Percentiles rank a stretch among this genome's conserved stretches.
phyloP scores from a whole-genome alignment of 169 alveolate species.

The Amoebophrya sp. region DNA sequence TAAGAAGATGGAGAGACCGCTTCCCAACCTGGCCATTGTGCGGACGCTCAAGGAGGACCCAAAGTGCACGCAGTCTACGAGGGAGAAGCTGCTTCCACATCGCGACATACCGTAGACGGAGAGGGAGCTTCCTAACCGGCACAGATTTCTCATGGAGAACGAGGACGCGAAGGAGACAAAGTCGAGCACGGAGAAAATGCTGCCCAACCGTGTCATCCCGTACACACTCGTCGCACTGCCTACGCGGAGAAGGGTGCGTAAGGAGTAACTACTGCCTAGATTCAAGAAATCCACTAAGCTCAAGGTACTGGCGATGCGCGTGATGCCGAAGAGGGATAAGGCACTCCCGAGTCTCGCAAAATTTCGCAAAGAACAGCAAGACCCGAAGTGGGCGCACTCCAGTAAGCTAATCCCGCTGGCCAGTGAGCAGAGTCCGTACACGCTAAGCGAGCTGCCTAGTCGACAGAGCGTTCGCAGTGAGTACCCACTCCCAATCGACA shows the following conservation, averaged over 20 bases:
- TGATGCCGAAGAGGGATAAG: not conserved
- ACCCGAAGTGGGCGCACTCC: conserved; percentile 2
- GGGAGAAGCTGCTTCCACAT: not conserved
- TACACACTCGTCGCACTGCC: conserved; percentile 23
- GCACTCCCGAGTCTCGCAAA: conserved; percentile 4
- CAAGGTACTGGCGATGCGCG: not conserved
- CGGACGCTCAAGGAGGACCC: not conserved
- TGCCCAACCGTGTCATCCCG: not conserved
- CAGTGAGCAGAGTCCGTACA: not conserved
- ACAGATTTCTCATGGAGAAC: not conserved
- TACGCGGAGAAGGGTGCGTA: not conserved
- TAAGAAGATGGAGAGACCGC: not conserved
- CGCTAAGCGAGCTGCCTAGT: not conserved
- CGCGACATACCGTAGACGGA: not conserved
- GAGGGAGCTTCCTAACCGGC: conserved; percentile 12
- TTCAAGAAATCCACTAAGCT: not conserved
- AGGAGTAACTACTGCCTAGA: conserved; percentile 7
- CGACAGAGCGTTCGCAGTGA: not conserved
- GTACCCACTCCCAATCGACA: conserved; percentile 13
- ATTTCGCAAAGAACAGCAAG: not conserved
- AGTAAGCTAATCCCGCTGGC: not conserved
- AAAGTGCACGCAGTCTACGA: conserved; percentile 24
- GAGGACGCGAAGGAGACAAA: not conserved
- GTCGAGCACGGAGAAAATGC: not conserved
- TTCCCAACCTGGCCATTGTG: not conserved